phyloP scores from a whole-genome alignment of 805 yeast genomes.

The Metschnikowia dekortorum region DNA sequence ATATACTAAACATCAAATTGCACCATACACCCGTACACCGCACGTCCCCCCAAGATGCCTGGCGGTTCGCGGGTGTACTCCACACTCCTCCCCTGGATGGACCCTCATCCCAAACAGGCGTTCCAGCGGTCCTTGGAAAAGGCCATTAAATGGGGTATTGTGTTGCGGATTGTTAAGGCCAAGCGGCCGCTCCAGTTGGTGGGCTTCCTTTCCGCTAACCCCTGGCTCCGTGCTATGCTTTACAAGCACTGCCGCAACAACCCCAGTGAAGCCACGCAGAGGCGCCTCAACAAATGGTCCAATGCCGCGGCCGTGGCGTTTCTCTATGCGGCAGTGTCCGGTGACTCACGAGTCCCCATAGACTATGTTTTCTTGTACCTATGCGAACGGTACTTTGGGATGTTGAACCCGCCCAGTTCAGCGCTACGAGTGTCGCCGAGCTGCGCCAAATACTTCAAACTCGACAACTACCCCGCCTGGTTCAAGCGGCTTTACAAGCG shows the following conservation, averaged over 20 bases:
- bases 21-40: background rate
- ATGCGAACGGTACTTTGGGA: constrained; percentile 28
- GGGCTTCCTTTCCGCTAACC: constrained; percentile 31
- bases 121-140: constrained; percentile 10
- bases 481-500: constrained; percentile 22
- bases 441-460: constrained; percentile 22
- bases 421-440: constrained; percentile 27
- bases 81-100: background rate
- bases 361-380: constrained; percentile 36
- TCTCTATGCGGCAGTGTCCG: constrained; percentile 24
- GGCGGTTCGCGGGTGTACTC: background rate
- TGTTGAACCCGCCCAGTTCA: constrained; percentile 32
- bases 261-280: constrained; percentile 6
- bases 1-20: too few species aligned
- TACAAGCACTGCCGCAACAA: background rate
- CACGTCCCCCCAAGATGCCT: background rate
- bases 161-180: constrained; percentile 22
- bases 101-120: background rate
- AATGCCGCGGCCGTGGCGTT: constrained; percentile 23
- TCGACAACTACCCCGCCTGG: constrained; percentile 20
- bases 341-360: constrained; percentile 28
- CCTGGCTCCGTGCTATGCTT: constrained; percentile 20
- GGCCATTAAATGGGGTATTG: constrained; percentile 27
- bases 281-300: constrained; percentile 19
- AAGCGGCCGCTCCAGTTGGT: constrained; percentile 26